phyloP scores from a whole-genome alignment of 2,329 filamentous ascomycete genomes.

The Monilinia vaccinii-corymbosi region DNA sequence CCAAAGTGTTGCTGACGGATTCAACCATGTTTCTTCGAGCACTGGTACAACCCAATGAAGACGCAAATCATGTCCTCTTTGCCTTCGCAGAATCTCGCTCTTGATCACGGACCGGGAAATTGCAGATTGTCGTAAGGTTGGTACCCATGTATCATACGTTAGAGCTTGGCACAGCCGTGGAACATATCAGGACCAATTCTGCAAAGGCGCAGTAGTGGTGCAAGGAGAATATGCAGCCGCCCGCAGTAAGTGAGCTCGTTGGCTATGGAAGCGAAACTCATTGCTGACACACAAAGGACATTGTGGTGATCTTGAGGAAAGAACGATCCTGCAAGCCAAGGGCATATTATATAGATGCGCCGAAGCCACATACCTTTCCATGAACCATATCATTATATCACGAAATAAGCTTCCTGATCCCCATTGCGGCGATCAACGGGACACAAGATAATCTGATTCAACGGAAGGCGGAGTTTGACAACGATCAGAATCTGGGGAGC shows the following conservation, averaged over 20 bases:
- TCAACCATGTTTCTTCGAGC: neutral
- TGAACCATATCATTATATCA: neutral
- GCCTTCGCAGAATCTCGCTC: neutral
- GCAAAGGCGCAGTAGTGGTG: constrained; percentile 7
- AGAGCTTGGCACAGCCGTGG: constrained; percentile 8
- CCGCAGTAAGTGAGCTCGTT: neutral
- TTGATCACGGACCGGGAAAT: constrained; percentile 6
- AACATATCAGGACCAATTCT: constrained; percentile 8
- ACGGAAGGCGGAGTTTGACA: neutral
- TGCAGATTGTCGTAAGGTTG: constrained; percentile 4
- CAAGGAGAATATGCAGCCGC: constrained; percentile 5
- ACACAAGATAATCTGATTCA: neutral
- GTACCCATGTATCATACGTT: constrained; percentile 10
- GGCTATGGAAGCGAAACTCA: neutral
- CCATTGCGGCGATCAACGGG: neutral
- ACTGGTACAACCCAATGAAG: neutral
- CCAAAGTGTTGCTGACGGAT: neutral
- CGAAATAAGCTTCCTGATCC: neutral
- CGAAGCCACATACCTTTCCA: constrained; percentile 3
- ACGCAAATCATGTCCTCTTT: neutral
- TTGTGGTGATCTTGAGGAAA: constrained; percentile 3
- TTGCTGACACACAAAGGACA: neutral
- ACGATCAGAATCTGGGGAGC: constrained; percentile 6
- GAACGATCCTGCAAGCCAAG: constrained; percentile 6
- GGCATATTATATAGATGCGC: neutral